Conservation (phyloP, 345 rosid species). For the Mallotus nudiflorus region DNA sequence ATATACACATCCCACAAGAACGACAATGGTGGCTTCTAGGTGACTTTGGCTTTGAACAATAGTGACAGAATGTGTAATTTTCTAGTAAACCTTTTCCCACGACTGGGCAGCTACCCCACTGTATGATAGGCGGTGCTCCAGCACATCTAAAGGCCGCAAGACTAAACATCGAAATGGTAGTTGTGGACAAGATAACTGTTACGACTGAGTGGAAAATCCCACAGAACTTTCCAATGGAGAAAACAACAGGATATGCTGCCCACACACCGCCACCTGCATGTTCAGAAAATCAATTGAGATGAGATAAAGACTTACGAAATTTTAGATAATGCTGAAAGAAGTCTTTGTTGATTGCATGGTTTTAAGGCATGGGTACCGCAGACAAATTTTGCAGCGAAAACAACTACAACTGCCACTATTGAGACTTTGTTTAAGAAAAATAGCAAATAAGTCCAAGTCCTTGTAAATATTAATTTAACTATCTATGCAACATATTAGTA, state of each 20-base stretch:
- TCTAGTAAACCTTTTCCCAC: constrained; percentile 73
- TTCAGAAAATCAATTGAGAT: constrained; percentile 17
- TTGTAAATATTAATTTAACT: not conserved
- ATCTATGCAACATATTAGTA: not conserved
- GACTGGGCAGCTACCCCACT: constrained; percentile 83
- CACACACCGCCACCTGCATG: constrained; percentile 87
- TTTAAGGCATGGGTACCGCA: not conserved
- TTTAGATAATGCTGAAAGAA: not conserved
- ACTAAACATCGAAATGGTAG: constrained; percentile 60
- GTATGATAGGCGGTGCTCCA: constrained; percentile 55
- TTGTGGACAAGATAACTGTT: constrained; percentile 43
- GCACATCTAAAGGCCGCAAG: constrained; percentile 74
- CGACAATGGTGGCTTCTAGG: constrained; percentile 92
- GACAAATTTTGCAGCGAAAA: not conserved
- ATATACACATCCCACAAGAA: constrained; percentile 79
- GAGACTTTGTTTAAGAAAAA: not conserved
- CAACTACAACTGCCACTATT: not conserved
- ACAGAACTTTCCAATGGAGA: constrained; percentile 55
- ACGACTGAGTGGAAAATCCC: constrained; percentile 56
- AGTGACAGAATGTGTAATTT: constrained; percentile 72
- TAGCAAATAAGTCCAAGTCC: not conserved
- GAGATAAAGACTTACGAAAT: not conserved
- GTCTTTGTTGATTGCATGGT: not conserved
- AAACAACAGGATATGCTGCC: constrained; percentile 75
- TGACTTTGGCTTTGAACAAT: constrained; percentile 80